These are phyloP conservation scores for Gossypium australe DNA, from an alignment of 345 rosid genomes.

Conservation along the genomic window DNA sequence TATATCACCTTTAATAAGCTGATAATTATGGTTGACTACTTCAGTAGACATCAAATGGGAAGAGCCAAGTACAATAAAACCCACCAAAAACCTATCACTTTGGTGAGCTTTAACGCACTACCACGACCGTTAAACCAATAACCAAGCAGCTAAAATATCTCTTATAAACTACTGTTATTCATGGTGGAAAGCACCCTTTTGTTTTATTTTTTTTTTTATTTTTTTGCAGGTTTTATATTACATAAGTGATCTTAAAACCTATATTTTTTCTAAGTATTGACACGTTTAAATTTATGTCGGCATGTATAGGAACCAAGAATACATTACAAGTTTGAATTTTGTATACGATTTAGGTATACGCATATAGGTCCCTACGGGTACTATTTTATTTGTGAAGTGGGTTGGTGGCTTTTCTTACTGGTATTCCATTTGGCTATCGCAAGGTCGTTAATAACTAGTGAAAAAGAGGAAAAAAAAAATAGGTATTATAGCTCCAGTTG, in stretches of 20 bases:
- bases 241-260: neutral
- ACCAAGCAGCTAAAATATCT: neutral
- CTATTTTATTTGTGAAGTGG: conserved; percentile 3
- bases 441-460: neutral
- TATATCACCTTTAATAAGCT: neutral
- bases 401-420: neutral
- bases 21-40: neutral
- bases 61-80: neutral
- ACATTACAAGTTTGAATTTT: neutral
- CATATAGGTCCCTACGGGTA: neutral
- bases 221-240: neutral
- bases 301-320: neutral
- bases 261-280: neutral
- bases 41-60: neutral
- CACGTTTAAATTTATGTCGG: conserved; percentile 7
- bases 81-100: neutral
- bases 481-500: neutral
- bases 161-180: neutral
- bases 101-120: conserved; percentile 1
- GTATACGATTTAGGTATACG: neutral
- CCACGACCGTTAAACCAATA: neutral
- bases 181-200: neutral
- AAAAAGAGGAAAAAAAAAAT: too few species aligned
- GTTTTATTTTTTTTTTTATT: neutral
- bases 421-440: neutral